These are phyloP conservation scores for Silene latifolia DNA, from an alignment of 148 eudicot species.

Conservation along the genomic window DNA sequence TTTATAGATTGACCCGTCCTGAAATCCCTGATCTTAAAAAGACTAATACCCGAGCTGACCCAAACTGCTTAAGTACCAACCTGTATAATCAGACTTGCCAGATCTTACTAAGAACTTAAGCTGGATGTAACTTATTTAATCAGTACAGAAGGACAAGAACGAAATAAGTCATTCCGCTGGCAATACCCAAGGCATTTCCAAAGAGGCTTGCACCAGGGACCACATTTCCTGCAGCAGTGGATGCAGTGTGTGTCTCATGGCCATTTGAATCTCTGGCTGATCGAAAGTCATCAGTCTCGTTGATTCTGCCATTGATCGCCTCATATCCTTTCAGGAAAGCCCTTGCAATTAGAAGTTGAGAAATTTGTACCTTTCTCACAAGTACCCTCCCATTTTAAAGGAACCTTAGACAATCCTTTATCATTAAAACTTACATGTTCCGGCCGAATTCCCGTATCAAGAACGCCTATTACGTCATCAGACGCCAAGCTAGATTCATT, in stretches of 20 bases:
- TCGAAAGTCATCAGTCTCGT: slow-evolving; percentile 48
- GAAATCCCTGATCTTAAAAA: no score
- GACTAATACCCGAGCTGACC: no score
- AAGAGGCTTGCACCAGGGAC: slow-evolving; percentile 49
- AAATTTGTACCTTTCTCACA: slow-evolving; percentile 65
- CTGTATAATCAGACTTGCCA: no score
- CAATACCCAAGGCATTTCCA: slow-evolving; percentile 55
- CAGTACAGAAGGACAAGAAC: no score
- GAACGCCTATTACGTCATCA: slow-evolving; percentile 57
- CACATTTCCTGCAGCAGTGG: slow-evolving; percentile 61
- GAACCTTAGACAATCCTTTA: slow-evolving; percentile 42
- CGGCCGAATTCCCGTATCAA: slow-evolving; percentile 88
- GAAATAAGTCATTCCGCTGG: slow-evolving; percentile 60
- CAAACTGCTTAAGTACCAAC: no score
- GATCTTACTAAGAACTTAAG: no score
- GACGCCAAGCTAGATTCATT: slow-evolving; percentile 45
- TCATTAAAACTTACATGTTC: slow-evolving; percentile 59
- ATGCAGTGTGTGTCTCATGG: slow-evolving; percentile 81
- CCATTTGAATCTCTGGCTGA: slow-evolving; percentile 70
- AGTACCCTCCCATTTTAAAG: slow-evolving; percentile 62
- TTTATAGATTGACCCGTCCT: no score
- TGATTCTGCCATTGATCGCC: slow-evolving; percentile 49
- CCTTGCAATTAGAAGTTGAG: slow-evolving; percentile 46
- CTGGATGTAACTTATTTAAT: no score
- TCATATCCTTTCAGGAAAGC: slow-evolving; percentile 66